Evolutionary conservation across 179 eudicot species (phyloP), one percentile per base, ranked within the genome.

Genomic region (Sideroxylon spinosum): DNA sequence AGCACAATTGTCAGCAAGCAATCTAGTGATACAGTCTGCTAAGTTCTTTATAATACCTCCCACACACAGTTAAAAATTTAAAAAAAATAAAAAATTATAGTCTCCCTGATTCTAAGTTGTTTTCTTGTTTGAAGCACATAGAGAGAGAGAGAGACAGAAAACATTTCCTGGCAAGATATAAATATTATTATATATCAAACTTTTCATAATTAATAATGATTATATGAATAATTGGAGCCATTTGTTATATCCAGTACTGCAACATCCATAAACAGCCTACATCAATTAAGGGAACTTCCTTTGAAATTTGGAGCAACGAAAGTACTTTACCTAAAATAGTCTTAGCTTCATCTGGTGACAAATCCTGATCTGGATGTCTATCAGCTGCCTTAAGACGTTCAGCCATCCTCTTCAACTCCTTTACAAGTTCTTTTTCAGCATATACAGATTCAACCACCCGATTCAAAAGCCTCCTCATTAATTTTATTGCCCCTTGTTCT

Each of bases 401-500:
- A 66, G 92, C 86, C 92, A 92, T 85, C 78, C 56, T 81, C 84
- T 76, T 86, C 81, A 94, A 79, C 82, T 94, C 98, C 86, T 88
- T 96, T 7, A 84, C 78, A 16, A 91, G 80, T 65, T 96, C 99
- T 81, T 87, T 95, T 70, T 96, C 99, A 78, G 90, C 74, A 14
- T 92, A 78, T 64, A 91, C 84, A 23, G 89, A 82, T 68, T 82
- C 85, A 17, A 57, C 71, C n/a, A 91, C 81, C 78, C 84, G 88
- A 80, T 76, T 90, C 77, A 93, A 65, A 73, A 96, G 88, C 79
- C 78, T 74, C 84, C 92, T 83, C 88, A 87, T 85, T 76, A 93
- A 85, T 84, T 92, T 96, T 79, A 91, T 80, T 78, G 92, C 80
- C 74, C 83, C 90, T 79, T 95, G 97, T 78, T 95, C 97, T 68